phyloP scores from a whole-genome alignment of 371 early-diverging fungal species.

The Haplosporangium sp. region DNA sequence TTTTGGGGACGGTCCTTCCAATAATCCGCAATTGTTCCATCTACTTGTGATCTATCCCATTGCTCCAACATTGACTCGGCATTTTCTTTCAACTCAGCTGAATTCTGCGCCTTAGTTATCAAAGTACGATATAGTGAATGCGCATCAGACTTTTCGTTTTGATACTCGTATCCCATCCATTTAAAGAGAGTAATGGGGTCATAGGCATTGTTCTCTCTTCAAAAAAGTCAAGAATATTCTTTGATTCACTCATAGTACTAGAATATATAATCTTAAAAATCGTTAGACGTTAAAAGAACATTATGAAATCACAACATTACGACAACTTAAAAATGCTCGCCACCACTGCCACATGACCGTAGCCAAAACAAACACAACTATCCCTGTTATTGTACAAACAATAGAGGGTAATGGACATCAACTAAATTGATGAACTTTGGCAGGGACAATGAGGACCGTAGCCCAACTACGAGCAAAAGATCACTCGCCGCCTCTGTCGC shows the following conservation, averaged over 20 bases:
- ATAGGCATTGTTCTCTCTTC: neutral
- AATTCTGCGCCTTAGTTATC: neutral
- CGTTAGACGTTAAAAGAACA: too few relatives aligned
- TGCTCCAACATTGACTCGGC: slow-evolving; percentile 7
- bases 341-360: slow-evolving; percentile 10
- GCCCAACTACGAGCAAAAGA: slow-evolving; percentile 11
- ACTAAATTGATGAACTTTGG: too few relatives aligned
- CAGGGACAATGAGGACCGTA: slow-evolving; percentile 8
- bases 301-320: neutral
- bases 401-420: slow-evolving; percentile 9
- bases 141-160: slow-evolving; percentile 1
- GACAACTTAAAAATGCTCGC: neutral
- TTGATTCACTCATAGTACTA: neutral
- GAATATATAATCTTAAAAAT: neutral
- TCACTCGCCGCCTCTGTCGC: slow-evolving; percentile 8
- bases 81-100: slow-evolving; percentile 5
- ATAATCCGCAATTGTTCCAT: slow-evolving; percentile 9
- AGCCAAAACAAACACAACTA: slow-evolving; percentile 16
- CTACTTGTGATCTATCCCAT: neutral
- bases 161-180: slow-evolving; percentile 13
- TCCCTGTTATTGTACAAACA: slow-evolving; percentile 9
- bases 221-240: neutral
- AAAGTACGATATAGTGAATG: slow-evolving; percentile 6
- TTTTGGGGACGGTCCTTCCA: slow-evolving; percentile 8
- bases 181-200: slow-evolving; percentile 12